Conservation (phyloP, 371 early-diverging fungal genomes). For the Mortierella sp. region DNA sequence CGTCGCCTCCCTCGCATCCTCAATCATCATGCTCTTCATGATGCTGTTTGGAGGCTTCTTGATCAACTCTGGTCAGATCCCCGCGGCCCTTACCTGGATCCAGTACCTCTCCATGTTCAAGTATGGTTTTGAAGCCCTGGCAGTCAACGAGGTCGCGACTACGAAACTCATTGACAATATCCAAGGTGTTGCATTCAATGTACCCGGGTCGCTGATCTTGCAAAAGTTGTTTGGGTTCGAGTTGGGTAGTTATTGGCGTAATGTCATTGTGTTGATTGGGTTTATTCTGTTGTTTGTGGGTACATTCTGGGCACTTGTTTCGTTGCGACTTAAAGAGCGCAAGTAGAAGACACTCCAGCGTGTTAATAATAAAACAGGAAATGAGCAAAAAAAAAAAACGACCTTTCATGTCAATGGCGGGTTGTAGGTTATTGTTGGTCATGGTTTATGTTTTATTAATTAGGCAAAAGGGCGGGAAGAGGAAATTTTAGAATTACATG, state of each 20-base stretch:
- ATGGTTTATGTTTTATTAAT: background rate
- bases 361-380: no score
- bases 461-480: background rate
- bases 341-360: slow-evolving; percentile 26
- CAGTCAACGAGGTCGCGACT: slow-evolving; percentile 62
- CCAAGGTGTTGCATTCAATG: slow-evolving; percentile 52
- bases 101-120: slow-evolving; percentile 75
- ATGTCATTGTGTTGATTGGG: slow-evolving; percentile 47
- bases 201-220: slow-evolving; percentile 66
- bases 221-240: slow-evolving; percentile 70
- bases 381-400: no score
- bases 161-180: slow-evolving; percentile 37
- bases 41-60: slow-evolving; percentile 65
- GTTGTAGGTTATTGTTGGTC: background rate
- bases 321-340: slow-evolving; percentile 49
- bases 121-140: slow-evolving; percentile 71
- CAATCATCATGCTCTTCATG: slow-evolving; percentile 64
- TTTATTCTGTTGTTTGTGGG: slow-evolving; percentile 42
- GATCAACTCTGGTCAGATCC: slow-evolving; percentile 72
- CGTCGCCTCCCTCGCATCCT: slow-evolving; percentile 48
- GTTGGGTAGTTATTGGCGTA: slow-evolving; percentile 62
- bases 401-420: no score
- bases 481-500: background rate
- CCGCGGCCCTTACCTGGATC: slow-evolving; percentile 71
- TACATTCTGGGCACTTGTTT: slow-evolving; percentile 44